Evolutionary conservation across 164 flowering plant genomes (phyloP), one percentile per base, ranked within the genome.

Genomic region (Nymphaea colorata): DNA sequence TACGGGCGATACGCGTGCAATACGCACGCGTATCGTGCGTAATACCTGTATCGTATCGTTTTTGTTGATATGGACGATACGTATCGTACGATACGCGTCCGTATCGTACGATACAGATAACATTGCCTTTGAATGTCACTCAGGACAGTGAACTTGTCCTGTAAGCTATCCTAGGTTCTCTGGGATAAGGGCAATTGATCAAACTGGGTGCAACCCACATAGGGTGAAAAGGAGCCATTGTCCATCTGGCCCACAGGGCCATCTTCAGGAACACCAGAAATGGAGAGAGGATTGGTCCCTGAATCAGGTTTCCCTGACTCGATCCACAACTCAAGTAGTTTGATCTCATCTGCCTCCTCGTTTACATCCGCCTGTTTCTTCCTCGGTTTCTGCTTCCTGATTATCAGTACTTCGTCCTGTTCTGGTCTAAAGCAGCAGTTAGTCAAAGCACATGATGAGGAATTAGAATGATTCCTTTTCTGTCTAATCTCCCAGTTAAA

Each of bases 71-170:
- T n/a, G n/a, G n/a, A n/a, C n/a, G n/a, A n/a, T n/a, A n/a, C n/a
- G n/a, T n/a, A n/a, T n/a, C n/a, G n/a, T n/a, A n/a, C n/a, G n/a
- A n/a, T n/a, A n/a, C n/a, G n/a, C n/a, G n/a, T n/a, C n/a, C n/a
- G n/a, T n/a, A n/a, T n/a, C n/a, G n/a, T n/a, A n/a, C n/a, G n/a
- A n/a, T n/a, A n/a, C n/a, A n/a, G n/a, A n/a, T n/a, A n/a, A n/a
- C n/a, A n/a, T n/a, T n/a, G n/a, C n/a, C n/a, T n/a, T n/a, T 95
- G 99, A 59, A 95, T 84, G 16, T 86, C 93, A 57, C 94, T 89
- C 94, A 90, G 89, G 2, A 70, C 70, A 0, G 59, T 68, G 68
- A 53, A 95, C 63, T 80, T 73, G 0, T 80, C 70, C 0, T 69
- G 69, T 67, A 95, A 67, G 2, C 91, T 97, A 65, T 83, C 82